Evolutionary conservation across 1,284 basidiomycete genomes (phyloP), one percentile per base, ranked within the genome.

Genomic region (Puccinia coronata): DNA sequence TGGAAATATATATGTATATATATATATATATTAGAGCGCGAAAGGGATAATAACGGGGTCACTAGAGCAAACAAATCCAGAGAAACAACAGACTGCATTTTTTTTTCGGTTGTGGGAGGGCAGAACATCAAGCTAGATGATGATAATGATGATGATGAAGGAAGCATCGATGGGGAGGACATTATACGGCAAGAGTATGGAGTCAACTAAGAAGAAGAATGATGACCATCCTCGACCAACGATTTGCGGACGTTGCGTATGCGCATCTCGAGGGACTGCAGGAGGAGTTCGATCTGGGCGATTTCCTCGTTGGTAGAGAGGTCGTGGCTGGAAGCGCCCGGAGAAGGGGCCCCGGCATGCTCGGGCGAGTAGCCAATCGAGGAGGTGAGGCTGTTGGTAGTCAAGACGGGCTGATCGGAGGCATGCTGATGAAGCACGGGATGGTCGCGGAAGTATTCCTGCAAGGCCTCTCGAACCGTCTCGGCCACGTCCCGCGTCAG

Each of bases 381-480:
- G 20, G 5, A 53, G 51, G 51, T 16, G 23, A 53, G 23, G 16
- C n/a, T 8, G 23, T 0, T 18, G 51, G 18, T 53, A 6, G 12
- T 18, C 43, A 53, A 14, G 59, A 61, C 28, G 28, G 14, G 31
- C 14, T 2, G 28, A 9, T 36, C 31, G 20, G 59, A 5, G 31
- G 4, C 28, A 34, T 16, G 59, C 14, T 20, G 59, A 34, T 34
- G 14, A 0, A 43, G 39, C 11, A 53, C 18, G 12, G 43, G 70
- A 53, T 72, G 70, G 49, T 72, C 51, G 11, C 43, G 70, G 49
- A 72, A 72, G 34, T 72, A 72, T n/a, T 72, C 70, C 14, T 55
- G 70, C 11, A 72, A 34, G 18, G 70, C 70, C 11, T 72, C 47
- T 23, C 43, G 28, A 14, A 72, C 70, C 4, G 70, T 51, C 31